Base-by-base conservation (phyloP, 2,329 filamentous ascomycete species). In the Macroventuria anomochaeta region DNA sequence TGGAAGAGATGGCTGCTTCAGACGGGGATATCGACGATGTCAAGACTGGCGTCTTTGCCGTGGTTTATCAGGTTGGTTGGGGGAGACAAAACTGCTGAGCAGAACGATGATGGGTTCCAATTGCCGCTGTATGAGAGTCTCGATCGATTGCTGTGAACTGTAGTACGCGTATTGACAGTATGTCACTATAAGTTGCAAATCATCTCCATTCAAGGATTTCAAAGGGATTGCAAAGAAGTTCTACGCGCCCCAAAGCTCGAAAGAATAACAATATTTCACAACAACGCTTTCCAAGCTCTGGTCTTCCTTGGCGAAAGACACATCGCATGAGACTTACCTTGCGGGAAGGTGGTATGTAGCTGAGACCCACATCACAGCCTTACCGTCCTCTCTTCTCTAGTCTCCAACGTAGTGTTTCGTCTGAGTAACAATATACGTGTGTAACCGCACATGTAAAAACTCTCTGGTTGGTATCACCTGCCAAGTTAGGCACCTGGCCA, bases 1-100 rank as follows among this genome's bases (percentile, higher is more conserved):
- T 62, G 56, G 61, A 59, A 63, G 34, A 61, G 64, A 28, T 66
- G 63, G 64, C n/a, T 67, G n/a, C 23, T 67, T 5, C 51, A 61
- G 20, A 38, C 44, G 4, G 47, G 48, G 8, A 5, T 63, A 5
- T 40, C 43, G n/a, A 42, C 42, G 4, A 31, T 61, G 18, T 47
- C 62, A 5, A 55, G 36, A 37, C 38, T 56, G 2, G 42, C 50
- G 17, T 46, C 43, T n/a, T 38, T 46, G 2, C 40, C 57, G 8
- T 61, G 55, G 58, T 7, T 65, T 33, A 42, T 47, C 7, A 52
- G 20, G 7, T 46, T 37, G 33, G 37, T 59, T 4, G 53, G 53
- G 2, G 53, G 38, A 0, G 21, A 39, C 7, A 48, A 41, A 11
- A 41, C 55, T 12, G 42, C 55, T 1, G 58, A 62, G 25, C 37